Evolutionary conservation across 345 rosid species (phyloP), one percentile per base, ranked within the genome.

Genomic region (Kandelia obovata): DNA sequence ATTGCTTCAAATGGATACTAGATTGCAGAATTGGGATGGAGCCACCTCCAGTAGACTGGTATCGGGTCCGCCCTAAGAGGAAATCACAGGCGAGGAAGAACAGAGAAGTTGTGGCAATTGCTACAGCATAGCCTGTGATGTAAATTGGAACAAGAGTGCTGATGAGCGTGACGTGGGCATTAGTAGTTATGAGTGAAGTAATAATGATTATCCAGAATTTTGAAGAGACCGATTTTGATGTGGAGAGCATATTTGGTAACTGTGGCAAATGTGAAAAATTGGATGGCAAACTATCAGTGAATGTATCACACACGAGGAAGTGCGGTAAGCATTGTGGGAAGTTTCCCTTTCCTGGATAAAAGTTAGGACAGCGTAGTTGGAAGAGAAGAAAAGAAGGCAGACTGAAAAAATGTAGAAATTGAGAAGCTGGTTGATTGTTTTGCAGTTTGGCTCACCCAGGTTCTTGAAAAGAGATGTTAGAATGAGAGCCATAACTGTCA

Each of bases 41-140:
- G 83, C 93, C 89, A 86, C 49, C 85, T 75, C 90, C 89, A 86
- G 27, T 57, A 73, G 17, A n/a, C 0, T 34, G 86, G 90, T 56
- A 84, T 88, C 51, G 75, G 0, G 64, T 53, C 26, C 82, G 57
- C 77, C 83, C 84, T 62, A 86, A 59, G 79, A 86, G 84, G 70
- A 88, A 86, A 11, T 90, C 89, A 4, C 90, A 86, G 2, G 86
- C 84, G 25, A 88, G 81, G 81, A 84, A 88, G 83, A 86, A 88
- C 17, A 86, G 83, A 56, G 89, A 87, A 1, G 90, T 86, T 25
- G 90, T 84, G 55, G 90, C 86, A 5, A 88, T 88, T 55, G 83
- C 90, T 1, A 88, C 83, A 0, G 90, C 85, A 17, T 84, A 86
- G 4, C 88, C 90, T 0, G 90, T 83, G 79, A 84, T 83, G 74